Percentiles rank a stretch among this genome's conserved stretches.
Evolutionary conservation across 2,329 filamentous ascomycete genomes (phyloP).

Genomic region (Waltergamsia citrina): DNA sequence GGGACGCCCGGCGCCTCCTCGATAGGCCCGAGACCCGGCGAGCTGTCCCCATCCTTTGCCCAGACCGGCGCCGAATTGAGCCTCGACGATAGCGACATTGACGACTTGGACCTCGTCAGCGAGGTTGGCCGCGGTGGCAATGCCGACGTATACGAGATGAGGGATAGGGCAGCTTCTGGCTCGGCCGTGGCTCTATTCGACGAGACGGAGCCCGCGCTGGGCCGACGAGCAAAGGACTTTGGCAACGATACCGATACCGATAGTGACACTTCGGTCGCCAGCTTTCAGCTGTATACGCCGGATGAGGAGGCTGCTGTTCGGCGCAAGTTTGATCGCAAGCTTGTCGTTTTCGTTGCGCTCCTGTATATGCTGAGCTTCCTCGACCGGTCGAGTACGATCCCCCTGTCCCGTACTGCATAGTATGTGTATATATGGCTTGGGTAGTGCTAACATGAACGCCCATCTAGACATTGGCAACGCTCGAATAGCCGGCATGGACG

Average conservation of each 20-base stretch:
- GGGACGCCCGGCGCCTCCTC: too few species aligned
- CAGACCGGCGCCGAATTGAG: constrained; percentile 26
- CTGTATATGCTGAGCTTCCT: constrained; percentile 81
- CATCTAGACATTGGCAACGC: constrained; percentile 55
- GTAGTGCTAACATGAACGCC: background rate
- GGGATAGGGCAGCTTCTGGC: background rate
- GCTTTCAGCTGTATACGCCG: constrained; percentile 35
- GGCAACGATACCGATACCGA: constrained; percentile 8
- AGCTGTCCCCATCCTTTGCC: constrained; percentile 20
- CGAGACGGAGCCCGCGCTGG: background rate
- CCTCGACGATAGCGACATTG: constrained; percentile 22
- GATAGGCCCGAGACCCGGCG: too few species aligned
- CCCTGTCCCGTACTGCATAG: background rate
- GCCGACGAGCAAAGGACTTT: background rate
- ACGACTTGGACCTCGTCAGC: constrained; percentile 11
- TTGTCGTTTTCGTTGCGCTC: constrained; percentile 73
- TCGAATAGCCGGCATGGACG: constrained; percentile 53
- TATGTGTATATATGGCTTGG: too few species aligned
- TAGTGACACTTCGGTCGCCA: constrained; percentile 19
- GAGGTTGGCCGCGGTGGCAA: constrained; percentile 2
- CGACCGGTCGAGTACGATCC: constrained; percentile 68
- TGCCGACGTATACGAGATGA: constrained; percentile 5
- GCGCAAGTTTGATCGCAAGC: constrained; percentile 63
- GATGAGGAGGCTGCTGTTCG: constrained; percentile 68
- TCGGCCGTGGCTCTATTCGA: too few species aligned